Percentiles rank a stretch among this genome's conserved stretches.
Conservation (phyloP, 345 rosid species). For the Acer negundo region DNA sequence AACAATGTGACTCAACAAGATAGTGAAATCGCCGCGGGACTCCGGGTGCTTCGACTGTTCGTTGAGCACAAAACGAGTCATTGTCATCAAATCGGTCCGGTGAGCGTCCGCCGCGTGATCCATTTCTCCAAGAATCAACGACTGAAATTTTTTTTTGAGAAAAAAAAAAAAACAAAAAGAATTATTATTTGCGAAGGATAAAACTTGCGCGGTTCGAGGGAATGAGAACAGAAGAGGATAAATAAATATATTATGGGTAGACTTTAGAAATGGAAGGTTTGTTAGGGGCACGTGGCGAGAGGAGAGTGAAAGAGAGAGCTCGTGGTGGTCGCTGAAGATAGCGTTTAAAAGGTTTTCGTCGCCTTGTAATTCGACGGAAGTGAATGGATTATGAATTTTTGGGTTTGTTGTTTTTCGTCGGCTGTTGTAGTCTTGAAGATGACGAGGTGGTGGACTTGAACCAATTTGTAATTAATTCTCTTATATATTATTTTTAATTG, state of each 20-base stretch:
- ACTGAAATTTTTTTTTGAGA: not conserved
- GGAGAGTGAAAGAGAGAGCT: conserved; percentile 23
- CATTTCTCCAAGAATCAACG: conserved; percentile 39
- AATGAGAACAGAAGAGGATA: conserved; percentile 27
- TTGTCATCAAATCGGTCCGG: conserved; percentile 97
- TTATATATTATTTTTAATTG: not conserved
- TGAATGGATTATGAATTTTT: not conserved
- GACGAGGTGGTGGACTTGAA: conserved; percentile 18
- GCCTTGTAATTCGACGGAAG: conserved; percentile 12
- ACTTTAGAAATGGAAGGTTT: conserved; percentile 20
- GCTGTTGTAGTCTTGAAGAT: not conserved
- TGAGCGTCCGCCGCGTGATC: conserved; percentile 86
- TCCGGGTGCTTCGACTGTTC: conserved; percentile 92
- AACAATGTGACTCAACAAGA: conserved; percentile 90
- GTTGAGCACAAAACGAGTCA: conserved; percentile 80
- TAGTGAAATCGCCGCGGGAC: conserved; percentile 96
- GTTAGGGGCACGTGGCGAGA: conserved; percentile 61
- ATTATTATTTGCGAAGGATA: not conserved
- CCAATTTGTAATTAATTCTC: not conserved
- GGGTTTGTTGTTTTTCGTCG: not conserved
- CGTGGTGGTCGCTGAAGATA: conserved; percentile 55
- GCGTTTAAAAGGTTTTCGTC: conserved; percentile 31
- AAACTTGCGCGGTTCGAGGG: conserved; percentile 35
- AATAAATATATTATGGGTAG: conserved; percentile 22
- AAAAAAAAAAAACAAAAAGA: not conserved